Evolutionary conservation across 345 rosid genomes (phyloP).

Genomic region (Cardiospermum halicacabum): DNA sequence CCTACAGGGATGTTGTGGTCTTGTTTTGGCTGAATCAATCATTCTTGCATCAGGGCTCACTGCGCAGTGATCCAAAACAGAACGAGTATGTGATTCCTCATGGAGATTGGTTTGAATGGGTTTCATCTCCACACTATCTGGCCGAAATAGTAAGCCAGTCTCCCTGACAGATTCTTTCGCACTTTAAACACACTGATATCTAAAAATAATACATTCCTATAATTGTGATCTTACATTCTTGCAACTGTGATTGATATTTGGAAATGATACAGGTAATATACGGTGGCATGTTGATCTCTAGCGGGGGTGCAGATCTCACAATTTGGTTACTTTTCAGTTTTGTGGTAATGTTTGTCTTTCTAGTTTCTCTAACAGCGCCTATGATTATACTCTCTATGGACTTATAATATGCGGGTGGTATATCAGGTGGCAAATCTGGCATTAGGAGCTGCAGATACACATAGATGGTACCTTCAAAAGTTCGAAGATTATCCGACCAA

Average conservation of each 20-base stretch:
- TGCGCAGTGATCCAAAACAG: constrained; percentile 29
- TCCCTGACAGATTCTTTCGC: constrained; percentile 5
- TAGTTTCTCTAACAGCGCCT: not conserved
- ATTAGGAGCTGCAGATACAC: constrained; percentile 68
- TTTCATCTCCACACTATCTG: constrained; percentile 70
- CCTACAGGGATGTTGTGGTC: no score
- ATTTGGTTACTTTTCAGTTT: constrained; percentile 58
- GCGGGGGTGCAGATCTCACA: constrained; percentile 66
- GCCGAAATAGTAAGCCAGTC: constrained; percentile 64
- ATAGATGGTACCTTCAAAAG: constrained; percentile 57
- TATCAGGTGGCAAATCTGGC: constrained; percentile 64
- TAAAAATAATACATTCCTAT: not conserved
- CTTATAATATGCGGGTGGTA: constrained; percentile 7
- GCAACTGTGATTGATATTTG: not conserved
- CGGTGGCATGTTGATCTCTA: constrained; percentile 56
- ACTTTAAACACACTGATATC: not conserved
- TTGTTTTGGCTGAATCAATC: no score
- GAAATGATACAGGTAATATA: constrained; percentile 52
- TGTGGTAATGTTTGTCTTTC: constrained; percentile 37
- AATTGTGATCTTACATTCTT: not conserved
- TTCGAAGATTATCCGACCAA: constrained; percentile 60
- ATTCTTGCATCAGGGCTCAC: no score
- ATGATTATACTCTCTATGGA: no score
- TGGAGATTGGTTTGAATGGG: constrained; percentile 83
- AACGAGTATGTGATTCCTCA: constrained; percentile 46